Evolutionary conservation across 495 filamentous ascomycete species (phyloP), one percentile per base, ranked within the genome.

Genomic region (Parathielavia hyrcaniae): DNA sequence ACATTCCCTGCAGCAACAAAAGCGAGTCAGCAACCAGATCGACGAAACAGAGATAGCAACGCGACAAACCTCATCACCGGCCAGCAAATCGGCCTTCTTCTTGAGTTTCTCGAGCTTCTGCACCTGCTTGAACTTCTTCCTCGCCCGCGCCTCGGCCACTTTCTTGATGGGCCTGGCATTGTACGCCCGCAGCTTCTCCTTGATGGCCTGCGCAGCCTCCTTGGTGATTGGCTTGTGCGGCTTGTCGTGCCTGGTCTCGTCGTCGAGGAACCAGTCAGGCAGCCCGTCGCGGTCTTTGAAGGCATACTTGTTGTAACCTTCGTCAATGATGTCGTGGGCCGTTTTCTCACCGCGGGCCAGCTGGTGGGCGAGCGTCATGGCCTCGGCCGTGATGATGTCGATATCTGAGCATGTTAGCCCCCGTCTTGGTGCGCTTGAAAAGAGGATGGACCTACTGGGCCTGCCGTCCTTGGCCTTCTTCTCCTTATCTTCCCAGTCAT

Each of bases 141-240:
- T 80, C 34, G 89, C 91, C 73, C 91, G 90, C 22, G 93, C 93
- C 71, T 99, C 93, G 62, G 88, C 85, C 19, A 99, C 93, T 77
- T 99, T 99, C 84, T 99, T 99, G 82, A 97, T 97, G 0, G 93
- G 93, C 38, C 93, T 84, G 13, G 92, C 93, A 69, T 99, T 99
- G 60, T 96, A 82, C 2, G 95, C 91, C 6, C 91, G 87, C 67
- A 86, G 70, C 77, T 97, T 97, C 65, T 96, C 93, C 71, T 91
- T 89, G 76, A 97, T 96, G n/a, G 93, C 93, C 22, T 80, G 78
- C 3, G 95, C 92, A 0, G 86, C 95, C 16, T 89, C 90, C 63
- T 90, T 91, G 53, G 85, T 91, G 65, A 95, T 91, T 35, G 93
- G 95, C 40, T 89, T 87, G 50, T 90, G 84, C 8, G 83, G 83